These are phyloP conservation scores for Leishmania amazonensis DNA, from an alignment of 208 protist species.

Conservation along the genomic window DNA sequence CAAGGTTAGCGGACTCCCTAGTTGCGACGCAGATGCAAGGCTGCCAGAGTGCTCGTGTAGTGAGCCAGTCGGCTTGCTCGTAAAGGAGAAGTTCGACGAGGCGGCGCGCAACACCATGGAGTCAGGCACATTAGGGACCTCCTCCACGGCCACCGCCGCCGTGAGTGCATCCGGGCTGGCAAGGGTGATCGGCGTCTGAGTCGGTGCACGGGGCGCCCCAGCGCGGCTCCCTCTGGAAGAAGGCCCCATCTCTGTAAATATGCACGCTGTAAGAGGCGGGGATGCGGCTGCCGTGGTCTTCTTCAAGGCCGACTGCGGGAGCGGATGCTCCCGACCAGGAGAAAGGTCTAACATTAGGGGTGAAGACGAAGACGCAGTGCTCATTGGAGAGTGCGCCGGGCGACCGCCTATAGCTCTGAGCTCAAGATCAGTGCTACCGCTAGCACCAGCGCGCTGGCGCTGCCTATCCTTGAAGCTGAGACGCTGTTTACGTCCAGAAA, in stretches of 20 bases:
- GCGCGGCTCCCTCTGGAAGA: not conserved
- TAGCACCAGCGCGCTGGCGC: slow-evolving; percentile 8
- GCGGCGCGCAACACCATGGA: not conserved
- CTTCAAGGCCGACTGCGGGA: slow-evolving; percentile 5
- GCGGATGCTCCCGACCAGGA: not conserved
- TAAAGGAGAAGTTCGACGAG: not conserved
- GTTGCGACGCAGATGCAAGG: not conserved
- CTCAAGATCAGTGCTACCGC: not conserved
- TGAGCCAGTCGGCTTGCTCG: not conserved
- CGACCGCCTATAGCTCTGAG: not conserved
- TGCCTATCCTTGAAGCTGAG: slow-evolving; percentile 35
- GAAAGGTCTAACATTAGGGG: not conserved
- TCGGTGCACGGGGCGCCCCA: not conserved
- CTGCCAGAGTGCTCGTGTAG: not conserved
- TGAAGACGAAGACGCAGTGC: not conserved
- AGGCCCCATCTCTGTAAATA: slow-evolving; percentile 19
- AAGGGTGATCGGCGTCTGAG: not conserved
- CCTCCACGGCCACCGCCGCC: not conserved
- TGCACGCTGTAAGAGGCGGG: not conserved
- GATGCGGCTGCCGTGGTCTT: not conserved
- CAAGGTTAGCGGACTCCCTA: not conserved
- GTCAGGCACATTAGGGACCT: not conserved
- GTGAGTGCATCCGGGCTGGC: not conserved
- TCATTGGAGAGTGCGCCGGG: slow-evolving; percentile 1
- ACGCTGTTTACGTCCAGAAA: slow-evolving; percentile 2